Percentiles rank a stretch among this genome's conserved stretches.
Evolutionary conservation across 2,329 filamentous ascomycete genomes (phyloP).

Genomic region (Xylaria sp.): DNA sequence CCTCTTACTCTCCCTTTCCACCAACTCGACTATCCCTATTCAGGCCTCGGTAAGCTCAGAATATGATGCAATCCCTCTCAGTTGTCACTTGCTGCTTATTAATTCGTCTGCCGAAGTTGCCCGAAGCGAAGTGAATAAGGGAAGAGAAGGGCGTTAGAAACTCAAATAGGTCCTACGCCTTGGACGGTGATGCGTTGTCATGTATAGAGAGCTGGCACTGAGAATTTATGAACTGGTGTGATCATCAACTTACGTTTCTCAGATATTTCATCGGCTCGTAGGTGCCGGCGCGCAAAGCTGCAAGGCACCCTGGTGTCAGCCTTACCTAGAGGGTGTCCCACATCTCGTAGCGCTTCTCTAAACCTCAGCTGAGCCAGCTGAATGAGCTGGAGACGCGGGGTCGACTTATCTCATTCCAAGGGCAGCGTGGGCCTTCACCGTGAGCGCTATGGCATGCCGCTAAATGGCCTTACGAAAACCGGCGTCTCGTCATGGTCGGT

Average conservation of each 20-base stretch:
- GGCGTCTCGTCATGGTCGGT: background rate
- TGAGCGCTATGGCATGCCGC: background rate
- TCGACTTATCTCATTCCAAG: background rate
- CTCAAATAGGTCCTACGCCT: background rate
- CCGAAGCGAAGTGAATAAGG: background rate
- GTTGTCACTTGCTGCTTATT: background rate
- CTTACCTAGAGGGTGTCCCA: background rate
- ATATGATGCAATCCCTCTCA: background rate
- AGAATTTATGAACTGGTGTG: background rate
- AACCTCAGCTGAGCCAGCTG: slow-evolving; percentile 9
- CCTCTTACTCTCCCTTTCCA: background rate
- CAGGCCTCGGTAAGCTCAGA: background rate
- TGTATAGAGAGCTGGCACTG: background rate
- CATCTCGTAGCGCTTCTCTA: background rate
- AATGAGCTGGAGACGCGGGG: background rate
- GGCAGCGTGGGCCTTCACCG: background rate
- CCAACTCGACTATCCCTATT: background rate
- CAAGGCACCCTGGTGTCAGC: slow-evolving; percentile 1
- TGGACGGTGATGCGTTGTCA: background rate
- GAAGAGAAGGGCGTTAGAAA: background rate
- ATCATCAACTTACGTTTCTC: background rate
- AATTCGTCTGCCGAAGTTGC: too few species aligned
- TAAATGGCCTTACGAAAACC: background rate
- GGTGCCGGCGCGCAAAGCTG: background rate
- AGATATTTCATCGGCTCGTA: background rate